Base-by-base conservation (phyloP, 1,284 basidiomycete species). In the Ustilago curta region DNA sequence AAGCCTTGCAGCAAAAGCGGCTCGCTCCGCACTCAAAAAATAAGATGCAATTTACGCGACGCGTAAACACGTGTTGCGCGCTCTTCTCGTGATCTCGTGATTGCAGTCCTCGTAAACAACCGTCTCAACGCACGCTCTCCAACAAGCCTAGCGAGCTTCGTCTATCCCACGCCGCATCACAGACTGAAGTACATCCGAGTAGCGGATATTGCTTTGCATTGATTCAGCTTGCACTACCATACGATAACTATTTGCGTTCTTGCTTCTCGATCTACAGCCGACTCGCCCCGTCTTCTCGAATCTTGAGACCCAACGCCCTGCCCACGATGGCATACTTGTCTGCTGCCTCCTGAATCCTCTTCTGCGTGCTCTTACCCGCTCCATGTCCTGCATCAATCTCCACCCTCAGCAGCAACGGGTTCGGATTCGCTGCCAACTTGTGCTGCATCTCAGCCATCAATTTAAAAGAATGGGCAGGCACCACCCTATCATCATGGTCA, bases 401-500 rank as follows among this genome's bases (percentile, higher is more conserved):
- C 25, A 84, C 76, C 11, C 83, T 66, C 31, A 80, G 51, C 52
- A 84, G 60, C 35, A 84, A 59, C n/a, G 83, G 83, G 51, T 84
- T 83, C 18, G 78, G 76, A 52, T 82, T 82, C 29, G 62, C 60
- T 32, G 76, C 65, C 25, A 80, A 59, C 61, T 73, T 61, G 68
- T 83, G 78, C 70, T 84, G 83, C 76, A 84, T 74, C 67, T 83
- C 82, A 1, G 83, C 83, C 43, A 80, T 78, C 37, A 83, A 44
- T 62, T 84, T 84, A 70, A 84, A 84, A 9, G 75, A 74, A 59
- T 84, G 83, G 11, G 80, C 76, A 0, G 83, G 83, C 8, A 80
- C 77, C 3, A 83, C 83, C 2, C 83, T 63, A 60, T 84, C 83
- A 39, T 84, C 82, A 64, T 84, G 83, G 44, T 84, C 83, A 0